Conservation (phyloP, 1,284 basidiomycete species). For the Gomphus bonarii region DNA sequence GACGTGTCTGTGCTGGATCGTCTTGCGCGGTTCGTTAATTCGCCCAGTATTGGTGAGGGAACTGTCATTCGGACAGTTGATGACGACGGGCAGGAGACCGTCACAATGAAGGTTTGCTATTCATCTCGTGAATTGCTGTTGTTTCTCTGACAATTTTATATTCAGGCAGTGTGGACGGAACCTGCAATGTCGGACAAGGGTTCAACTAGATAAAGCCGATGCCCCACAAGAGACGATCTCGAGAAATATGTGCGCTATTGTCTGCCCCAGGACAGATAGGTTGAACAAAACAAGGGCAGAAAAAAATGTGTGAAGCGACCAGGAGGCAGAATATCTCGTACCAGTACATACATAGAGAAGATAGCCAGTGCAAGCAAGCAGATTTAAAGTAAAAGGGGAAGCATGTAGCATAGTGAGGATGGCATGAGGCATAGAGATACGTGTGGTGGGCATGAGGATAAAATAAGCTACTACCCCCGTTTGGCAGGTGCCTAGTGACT, state of each 20-base stretch:
- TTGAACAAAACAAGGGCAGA: not conserved
- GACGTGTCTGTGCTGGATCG: conserved; percentile 44
- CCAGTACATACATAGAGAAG: conserved; percentile 10
- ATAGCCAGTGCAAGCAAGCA: not conserved
- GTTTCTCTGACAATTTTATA: not conserved
- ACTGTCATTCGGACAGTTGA: conserved; percentile 37
- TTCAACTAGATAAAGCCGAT: not conserved
- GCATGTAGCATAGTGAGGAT: not conserved
- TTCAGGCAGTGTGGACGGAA: conserved; percentile 4
- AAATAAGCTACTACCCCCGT: not conserved
- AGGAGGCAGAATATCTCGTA: not conserved
- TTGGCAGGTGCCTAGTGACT: conserved; percentile 1
- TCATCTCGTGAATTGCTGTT: not conserved
- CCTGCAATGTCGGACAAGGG: not conserved
- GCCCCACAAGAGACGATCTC: not conserved
- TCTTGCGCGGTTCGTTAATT: conserved; percentile 56
- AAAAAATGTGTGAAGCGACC: not conserved
- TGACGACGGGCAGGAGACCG: conserved; percentile 49
- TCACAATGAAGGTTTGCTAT: conserved; percentile 43
- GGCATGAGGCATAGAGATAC: not conserved
- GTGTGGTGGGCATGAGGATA: not conserved
- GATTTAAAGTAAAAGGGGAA: not conserved
- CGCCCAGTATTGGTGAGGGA: conserved; percentile 51
- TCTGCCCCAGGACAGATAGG: not conserved
- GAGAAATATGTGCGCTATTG: not conserved